Conservation (phyloP, 768 basidiomycete species). For the Kwoniella sp. region DNA sequence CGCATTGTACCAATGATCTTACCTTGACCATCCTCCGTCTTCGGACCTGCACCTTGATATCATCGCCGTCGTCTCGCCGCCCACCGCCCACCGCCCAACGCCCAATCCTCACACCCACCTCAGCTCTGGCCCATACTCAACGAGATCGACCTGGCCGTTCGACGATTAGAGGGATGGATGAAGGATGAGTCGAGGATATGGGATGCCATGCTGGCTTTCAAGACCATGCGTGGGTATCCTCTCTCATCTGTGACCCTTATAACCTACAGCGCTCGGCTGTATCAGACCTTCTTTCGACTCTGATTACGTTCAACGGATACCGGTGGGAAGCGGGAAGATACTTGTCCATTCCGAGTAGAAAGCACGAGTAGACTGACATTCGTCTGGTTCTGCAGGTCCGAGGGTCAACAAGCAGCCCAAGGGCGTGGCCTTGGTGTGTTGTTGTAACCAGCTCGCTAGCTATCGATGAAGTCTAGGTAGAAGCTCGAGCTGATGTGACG, state of each 20-base stretch:
- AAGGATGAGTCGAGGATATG: constrained; percentile 42
- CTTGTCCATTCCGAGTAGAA: no score
- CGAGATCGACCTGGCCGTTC: constrained; percentile 51
- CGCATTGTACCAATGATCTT: no score
- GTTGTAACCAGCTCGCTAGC: neutral
- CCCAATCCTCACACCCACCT: neutral
- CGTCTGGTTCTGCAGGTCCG: constrained; percentile 27
- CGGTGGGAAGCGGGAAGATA: no score
- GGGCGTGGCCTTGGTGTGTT: constrained; percentile 46
- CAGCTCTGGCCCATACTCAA: constrained; percentile 41
- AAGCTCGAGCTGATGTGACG: neutral
- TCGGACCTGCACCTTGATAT: no score
- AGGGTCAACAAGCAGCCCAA: constrained; percentile 54
- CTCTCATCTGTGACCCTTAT: no score
- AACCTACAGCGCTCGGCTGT: no score
- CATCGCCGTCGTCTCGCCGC: no score
- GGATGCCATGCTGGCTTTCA: constrained; percentile 50
- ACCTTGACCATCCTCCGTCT: no score
- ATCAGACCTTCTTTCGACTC: no score
- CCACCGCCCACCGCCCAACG: neutral
- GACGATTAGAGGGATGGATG: constrained; percentile 50
- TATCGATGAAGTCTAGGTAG: no score
- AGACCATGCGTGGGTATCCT: constrained; percentile 41
- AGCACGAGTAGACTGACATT: neutral
- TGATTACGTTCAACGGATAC: no score